Base-by-base conservation (phyloP, 169 alveolate species). In the Cryptosporidium andersoni region DNA sequence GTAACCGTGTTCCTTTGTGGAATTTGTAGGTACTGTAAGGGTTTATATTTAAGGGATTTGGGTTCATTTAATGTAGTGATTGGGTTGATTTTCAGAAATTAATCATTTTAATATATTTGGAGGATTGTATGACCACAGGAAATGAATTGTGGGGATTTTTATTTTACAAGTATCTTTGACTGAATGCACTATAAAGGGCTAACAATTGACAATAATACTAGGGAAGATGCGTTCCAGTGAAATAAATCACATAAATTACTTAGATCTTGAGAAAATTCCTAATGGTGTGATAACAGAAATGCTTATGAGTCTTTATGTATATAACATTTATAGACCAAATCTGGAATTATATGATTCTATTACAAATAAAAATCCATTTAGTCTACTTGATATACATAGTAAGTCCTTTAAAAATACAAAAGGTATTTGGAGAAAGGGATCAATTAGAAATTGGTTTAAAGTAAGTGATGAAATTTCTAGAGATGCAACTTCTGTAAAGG, bases 381-480 rank as follows among this genome's bases (percentile, higher is more conserved):
- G 85, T 4, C 60, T 66, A 34, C 60, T 58, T n/a, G 60, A 58
- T 66, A 74, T 74, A n/a, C 55, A 68, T 25, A 64, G 60, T 8
- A 74, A 74, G 36, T 66, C 85, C 14, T 68, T 68, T 9, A 74
- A 68, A 55, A 74, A 68, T 14, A 74, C 85, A 16, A 74, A 74
- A 48, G 85, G 85, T 11, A 74, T 74, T 7, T 74, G 85, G 85
- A 74, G 62, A 34, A 74, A 74, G 25, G 60, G 60, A 8, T 47
- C 60, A 40, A 37, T 74, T 14, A 74, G 45, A 40, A 68, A 74
- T 3, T 74, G 85, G 85, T 74, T 74, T 42, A 68, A 68, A 3
- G n/a, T 74, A 11, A 68, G 60, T 1, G 62, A 64, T 11, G 85
- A 74, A 2, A 16, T 3, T 3, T 25, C 16, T 16, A 12, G 64